Base-by-base conservation (phyloP, 1,284 basidiomycete genomes). In the Rhodotorula sp. region DNA sequence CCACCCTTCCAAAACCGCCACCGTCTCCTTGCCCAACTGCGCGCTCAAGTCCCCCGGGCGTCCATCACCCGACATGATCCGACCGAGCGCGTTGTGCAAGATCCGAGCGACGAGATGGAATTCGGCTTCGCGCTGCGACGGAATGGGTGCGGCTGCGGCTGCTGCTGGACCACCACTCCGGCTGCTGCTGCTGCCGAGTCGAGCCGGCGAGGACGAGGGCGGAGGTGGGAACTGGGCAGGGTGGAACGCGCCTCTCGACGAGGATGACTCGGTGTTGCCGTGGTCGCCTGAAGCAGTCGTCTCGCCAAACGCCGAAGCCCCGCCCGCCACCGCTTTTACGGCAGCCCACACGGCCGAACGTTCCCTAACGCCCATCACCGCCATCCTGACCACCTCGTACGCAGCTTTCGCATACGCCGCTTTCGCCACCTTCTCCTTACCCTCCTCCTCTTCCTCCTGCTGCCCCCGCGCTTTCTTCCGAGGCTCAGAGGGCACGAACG, bases 321-420 rank as follows among this genome's bases (percentile, higher is more conserved):
- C 55, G 28, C 21, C 43, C 19, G 55, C 26, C 31, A 69, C 62
- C 15, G 60, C 43, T 49, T 64, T 67, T 16, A 72, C 3, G 14
- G 59, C 54, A 7, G 59, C 31, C 65, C 67, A 72, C 18, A 72
- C 55, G 19, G 62, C 56, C 8, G 62, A 48, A 8, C 66, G 28
- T 28, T 72, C 71, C 6, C 65, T 26, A 2, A 61, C 52, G 16
- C 55, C 60, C n/a, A 67, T 12, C 7, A 54, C 62, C 4, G 62
- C 62, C 6, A 60, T 60, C 19, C 55, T 23, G 3, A 72, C 31
- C 43, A 23, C 3, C 19, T 43, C 34, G 50, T 55, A 26, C 54
- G 62, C 47, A 8, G 62, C 62, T 7, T 14, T 12, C 15, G 49
- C 38, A 15, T 49, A 61, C 26, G 26, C 54, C 60, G 28, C 50